A percentile compares a stretch with the other conserved stretches of the same genome.
These are phyloP conservation scores for Neurospora tetraspora DNA, from an alignment of 495 filamentous ascomycete species.

Conservation along the genomic window DNA sequence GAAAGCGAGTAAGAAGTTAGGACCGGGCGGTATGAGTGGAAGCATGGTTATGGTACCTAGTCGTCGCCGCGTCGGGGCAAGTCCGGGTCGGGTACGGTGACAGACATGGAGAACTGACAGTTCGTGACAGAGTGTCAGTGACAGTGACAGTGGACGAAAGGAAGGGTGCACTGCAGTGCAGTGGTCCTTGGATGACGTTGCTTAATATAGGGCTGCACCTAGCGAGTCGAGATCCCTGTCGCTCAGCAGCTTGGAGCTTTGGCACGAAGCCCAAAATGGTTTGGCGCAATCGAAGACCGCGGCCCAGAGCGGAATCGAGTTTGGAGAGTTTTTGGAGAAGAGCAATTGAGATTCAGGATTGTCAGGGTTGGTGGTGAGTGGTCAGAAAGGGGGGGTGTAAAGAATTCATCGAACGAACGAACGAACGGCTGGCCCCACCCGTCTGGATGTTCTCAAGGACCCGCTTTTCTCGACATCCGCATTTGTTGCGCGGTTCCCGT, in stretches of 20 bases:
- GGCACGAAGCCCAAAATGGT: constrained; percentile 12
- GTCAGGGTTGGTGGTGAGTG: not conserved
- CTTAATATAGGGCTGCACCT: constrained; percentile 26
- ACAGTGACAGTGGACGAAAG: not conserved
- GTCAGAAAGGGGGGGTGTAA: not conserved
- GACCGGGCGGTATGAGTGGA: not conserved
- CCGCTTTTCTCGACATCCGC: not conserved
- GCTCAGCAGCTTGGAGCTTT: constrained; percentile 14
- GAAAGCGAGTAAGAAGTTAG: not conserved
- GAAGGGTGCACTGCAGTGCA: not conserved
- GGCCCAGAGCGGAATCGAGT: not conserved
- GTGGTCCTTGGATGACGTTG: constrained; percentile 18
- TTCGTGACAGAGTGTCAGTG: not conserved
- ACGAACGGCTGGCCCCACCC: not conserved
- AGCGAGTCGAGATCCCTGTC: constrained; percentile 9
- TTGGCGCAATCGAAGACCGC: constrained; percentile 16
- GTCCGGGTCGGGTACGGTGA: not conserved
- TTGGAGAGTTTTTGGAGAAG: no score
- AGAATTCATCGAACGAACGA: not conserved
- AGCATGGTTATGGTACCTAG: not conserved
- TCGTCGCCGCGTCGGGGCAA: not conserved
- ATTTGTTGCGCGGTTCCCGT: not conserved
- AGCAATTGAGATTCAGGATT: not conserved
- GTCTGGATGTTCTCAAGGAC: not conserved
- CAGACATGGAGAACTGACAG: not conserved